Base-by-base conservation (phyloP, 768 basidiomycete species). In the Pleurotus salmoneostramineus region DNA sequence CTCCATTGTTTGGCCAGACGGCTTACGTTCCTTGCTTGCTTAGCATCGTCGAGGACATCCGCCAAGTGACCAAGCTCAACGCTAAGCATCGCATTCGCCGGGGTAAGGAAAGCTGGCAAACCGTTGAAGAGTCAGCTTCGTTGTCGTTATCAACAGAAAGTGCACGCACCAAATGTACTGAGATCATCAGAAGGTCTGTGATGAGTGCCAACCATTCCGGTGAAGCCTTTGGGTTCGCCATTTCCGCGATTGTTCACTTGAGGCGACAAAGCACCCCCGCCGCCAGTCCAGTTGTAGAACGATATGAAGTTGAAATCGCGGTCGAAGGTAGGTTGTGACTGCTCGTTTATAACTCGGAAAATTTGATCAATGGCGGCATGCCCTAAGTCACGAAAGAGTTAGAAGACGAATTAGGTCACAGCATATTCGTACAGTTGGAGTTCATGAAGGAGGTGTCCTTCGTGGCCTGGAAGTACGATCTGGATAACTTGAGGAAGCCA, bases 241-340 rank as follows among this genome's bases (percentile, higher is more conserved):
- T 88, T 89, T 5, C 90, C 90, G 0, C 64, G 70, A 66, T 92
- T 91, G 48, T 75, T 71, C 1, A 91, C 88, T 14, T 76, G 70
- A 3, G 88, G 87, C 36, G 83, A 77, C 45, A 90, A 75, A 12
- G 86, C 74, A 10, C 87, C 86, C 51, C 75, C 69, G 12, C 82
- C 82, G 14, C 90, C 89, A 4, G 89, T 91, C 90, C 89, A 92
- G 65, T 89, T 90, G 68, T 89, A 92, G 68, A 83, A 89, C 5
- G 88, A 89, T 54, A 90, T 74, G 64, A 87, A 83, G 68, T 88
- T 85, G 73, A 84, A 91, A 70, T 88, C 68, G 14, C 75, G 74
- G 63, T 90, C 88, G 60, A 88, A 90, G 3, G 85, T 82, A 4
- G 79, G 68, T 64, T 89, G 88, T 2, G 89, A 89, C 65, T 92